These are phyloP conservation scores for Amphicarpaea edgeworthii DNA, from an alignment of 306 rosid genomes.

Conservation along the genomic window DNA sequence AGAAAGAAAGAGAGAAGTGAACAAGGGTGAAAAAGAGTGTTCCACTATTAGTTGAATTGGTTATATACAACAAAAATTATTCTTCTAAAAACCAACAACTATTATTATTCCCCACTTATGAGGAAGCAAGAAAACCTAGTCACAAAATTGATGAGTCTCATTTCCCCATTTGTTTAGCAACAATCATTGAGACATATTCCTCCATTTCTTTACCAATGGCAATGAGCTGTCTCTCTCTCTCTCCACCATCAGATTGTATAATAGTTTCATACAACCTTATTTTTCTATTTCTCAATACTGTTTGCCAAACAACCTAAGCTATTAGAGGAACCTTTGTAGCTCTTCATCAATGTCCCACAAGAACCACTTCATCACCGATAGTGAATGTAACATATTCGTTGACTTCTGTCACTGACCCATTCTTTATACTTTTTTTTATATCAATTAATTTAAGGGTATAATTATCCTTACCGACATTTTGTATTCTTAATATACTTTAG, in stretches of 20 bases:
- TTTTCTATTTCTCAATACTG: neutral
- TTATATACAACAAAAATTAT: too few species aligned
- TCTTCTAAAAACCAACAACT: neutral
- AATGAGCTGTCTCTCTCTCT: neutral
- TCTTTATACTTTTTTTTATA: neutral
- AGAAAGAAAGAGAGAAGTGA: neutral
- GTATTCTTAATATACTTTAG: too few species aligned
- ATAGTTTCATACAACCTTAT: neutral
- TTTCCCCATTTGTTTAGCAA: neutral
- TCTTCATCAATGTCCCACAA: neutral
- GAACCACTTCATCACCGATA: neutral
- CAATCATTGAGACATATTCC: neutral
- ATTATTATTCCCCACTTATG: neutral
- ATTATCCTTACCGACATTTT: neutral
- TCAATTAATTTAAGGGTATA: neutral
- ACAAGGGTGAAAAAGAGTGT: neutral
- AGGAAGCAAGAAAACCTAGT: neutral
- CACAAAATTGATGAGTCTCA: neutral
- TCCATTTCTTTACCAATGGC: constrained; percentile 2
- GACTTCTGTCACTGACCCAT: neutral
- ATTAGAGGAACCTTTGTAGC: neutral
- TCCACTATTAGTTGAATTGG: neutral
- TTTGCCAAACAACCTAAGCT: neutral
- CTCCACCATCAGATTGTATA: neutral
- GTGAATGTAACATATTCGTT: neutral